These are phyloP conservation scores for Diaporthe vexans DNA, from an alignment of 2,329 filamentous ascomycete species.

Conservation along the genomic window DNA sequence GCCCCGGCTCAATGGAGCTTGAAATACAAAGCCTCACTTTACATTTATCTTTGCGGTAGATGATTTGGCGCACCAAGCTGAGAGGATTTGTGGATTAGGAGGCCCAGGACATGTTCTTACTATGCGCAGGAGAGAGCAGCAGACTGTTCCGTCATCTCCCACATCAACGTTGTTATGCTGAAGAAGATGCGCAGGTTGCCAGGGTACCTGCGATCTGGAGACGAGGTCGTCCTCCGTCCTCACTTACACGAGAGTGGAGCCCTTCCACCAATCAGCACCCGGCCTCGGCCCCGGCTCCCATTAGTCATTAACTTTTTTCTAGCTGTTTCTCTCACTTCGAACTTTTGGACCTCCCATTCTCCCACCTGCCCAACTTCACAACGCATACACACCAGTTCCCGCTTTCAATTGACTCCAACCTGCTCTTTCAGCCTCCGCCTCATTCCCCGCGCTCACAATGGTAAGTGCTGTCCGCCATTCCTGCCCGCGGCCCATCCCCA, in stretches of 20 bases:
- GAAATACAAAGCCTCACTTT: not conserved
- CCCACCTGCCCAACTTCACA: conserved; percentile 9
- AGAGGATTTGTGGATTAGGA: not conserved
- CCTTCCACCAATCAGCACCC: conserved; percentile 8
- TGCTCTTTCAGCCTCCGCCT: not conserved
- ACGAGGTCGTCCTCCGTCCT: conserved; percentile 9
- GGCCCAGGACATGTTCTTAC: not conserved
- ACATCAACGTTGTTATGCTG: not conserved
- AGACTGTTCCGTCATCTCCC: not conserved
- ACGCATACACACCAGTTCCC: conserved; percentile 6
- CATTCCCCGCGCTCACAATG: conserved; percentile 8
- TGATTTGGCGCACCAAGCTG: not conserved
- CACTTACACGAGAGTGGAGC: conserved; percentile 37
- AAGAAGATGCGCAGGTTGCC: not conserved
- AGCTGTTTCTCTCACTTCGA: conserved; percentile 40
- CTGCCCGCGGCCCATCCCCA: not conserved
- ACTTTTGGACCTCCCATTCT: conserved; percentile 12
- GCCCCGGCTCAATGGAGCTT: too few relatives aligned
- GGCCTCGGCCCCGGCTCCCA: conserved; percentile 25
- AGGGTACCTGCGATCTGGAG: not conserved
- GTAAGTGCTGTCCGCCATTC: not conserved
- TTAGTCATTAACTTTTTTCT: conserved; percentile 43
- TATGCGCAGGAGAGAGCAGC: too few relatives aligned
- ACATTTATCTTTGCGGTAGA: not conserved
- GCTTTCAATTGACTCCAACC: conserved; percentile 10